Base-by-base conservation (phyloP, 1,139 yeast genomes). In the Diutina rugosa region DNA sequence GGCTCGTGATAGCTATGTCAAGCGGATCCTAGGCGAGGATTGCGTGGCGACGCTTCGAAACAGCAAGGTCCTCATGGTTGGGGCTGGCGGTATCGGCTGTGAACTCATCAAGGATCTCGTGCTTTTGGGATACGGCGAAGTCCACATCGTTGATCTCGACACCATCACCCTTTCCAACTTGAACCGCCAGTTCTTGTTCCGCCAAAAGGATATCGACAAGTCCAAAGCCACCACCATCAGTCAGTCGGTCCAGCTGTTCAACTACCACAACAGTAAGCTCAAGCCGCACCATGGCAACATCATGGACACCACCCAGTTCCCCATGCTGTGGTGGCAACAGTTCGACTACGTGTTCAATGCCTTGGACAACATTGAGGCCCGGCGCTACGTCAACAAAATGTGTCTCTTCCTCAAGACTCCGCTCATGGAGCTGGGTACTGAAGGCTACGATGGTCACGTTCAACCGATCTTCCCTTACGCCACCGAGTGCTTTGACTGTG, bases 61-160 rank as follows among this genome's bases (percentile, higher is more conserved):
- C 45, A n/a, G 87, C n/a, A 84, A 78, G 59, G 90, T 93, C 26
- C 73, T 95, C 54, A 76, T 95, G 73, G 97, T 95, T 0, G 99
- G 99, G 4, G 97, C 99, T 0, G 99, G 99, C 35, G 99, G 99
- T n/a, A 91, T 95, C 61, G 99, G 99, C 4, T 95, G 98, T 69
- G 99, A 95, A 69, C 73, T 95, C 49, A 74, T 95, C 59, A 95
- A 95, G 67, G 89, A 95, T 65, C 74, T 95, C 56, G 84, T 90
- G 7, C 72, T 91, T 61, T 78, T 90, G 62, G 96, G 96, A 2
- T 86, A 87, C 63, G 95, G 95, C 4, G 95, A 89, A 64, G 86
- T 95, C 57, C 97, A 91, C 65, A 79, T 95, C 32, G 95, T 91
- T 26, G 99, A 95, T 69, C 76, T 95, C 58, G 99, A 95, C 68